Base-by-base conservation (phyloP, 1,139 yeast species). In the Debaryomyces fabryi region DNA sequence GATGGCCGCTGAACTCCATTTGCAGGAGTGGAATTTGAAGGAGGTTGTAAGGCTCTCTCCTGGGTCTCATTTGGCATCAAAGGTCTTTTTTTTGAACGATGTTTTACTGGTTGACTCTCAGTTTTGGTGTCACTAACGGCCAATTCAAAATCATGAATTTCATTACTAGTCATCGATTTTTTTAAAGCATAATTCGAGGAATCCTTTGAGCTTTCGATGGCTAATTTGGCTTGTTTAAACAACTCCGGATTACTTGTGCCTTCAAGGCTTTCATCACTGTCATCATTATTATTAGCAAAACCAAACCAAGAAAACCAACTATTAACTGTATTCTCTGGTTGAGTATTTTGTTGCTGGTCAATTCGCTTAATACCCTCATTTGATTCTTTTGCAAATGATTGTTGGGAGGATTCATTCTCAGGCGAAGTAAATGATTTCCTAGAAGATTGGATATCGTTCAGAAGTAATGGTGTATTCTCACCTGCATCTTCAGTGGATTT, bases 61-160 rank as follows among this genome's bases (percentile, higher is more conserved):
- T 72, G 74, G n/a, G 63, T 55, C 56, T 74, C 78, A 41, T 67
- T 67, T 2, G 74, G 72, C 1, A 68, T 61, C 1, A 67, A 47
- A 0, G 79, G 78, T 13, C 67, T 60, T 52, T 67, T 74, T 44
- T 62, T 66, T 34, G 65, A 59, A 39, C 66, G 64, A 52, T 66
- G 70, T 43, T 55, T 60, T 0, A 78, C 77, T 1, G 83, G 83
- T 10, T 57, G 63, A 0, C 57, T 44, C 52, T 74, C 77, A 0
- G 81, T 68, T 13, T 59, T 54, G 0, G 82, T 76, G 4, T 69
- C 74, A 33, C 64, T 54, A 0, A 78, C 82, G 0, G 79, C 70
- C 36, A 78, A 53, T 46, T 73, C 76, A 27, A 61, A 54, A 24
- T 62, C 67, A 44, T 59, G 49, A 8, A 64, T 59, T 23, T 58